These are phyloP conservation scores for Aureobasidium melanogenum DNA, from an alignment of 2,329 filamentous ascomycete genomes.

Conservation along the genomic window DNA sequence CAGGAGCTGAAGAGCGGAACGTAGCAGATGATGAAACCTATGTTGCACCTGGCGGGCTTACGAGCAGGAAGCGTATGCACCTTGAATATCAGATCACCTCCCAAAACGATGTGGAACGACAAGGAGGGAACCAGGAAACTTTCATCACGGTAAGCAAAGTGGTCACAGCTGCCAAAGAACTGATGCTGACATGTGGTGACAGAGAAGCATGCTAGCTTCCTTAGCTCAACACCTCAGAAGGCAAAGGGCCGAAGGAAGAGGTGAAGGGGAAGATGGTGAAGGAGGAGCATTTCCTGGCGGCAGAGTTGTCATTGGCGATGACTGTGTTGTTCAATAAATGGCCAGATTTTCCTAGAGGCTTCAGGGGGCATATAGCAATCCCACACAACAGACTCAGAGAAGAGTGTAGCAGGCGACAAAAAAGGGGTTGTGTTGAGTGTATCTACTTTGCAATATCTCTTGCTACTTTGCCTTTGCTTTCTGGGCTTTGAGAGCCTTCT, in stretches of 20 bases:
- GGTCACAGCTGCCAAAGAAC: background rate
- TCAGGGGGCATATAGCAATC: background rate
- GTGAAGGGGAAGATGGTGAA: conserved; percentile 12
- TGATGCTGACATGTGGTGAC: conserved; percentile 10
- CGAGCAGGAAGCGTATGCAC: conserved; percentile 50
- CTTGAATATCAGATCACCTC: conserved; percentile 53
- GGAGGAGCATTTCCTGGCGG: conserved; percentile 11
- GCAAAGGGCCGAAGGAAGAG: conserved; percentile 12
- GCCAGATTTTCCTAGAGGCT: too few species aligned
- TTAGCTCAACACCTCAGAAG: conserved; percentile 18
- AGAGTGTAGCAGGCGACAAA: background rate
- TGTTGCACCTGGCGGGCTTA: conserved; percentile 38
- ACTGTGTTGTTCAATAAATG: conserved; percentile 20
- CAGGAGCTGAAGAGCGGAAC: conserved; percentile 14
- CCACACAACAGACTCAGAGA: background rate
- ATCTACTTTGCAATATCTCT: background rate
- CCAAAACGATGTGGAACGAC: conserved; percentile 52
- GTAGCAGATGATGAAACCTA: conserved; percentile 29
- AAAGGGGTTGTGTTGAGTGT: background rate
- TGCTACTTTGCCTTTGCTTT: conserved; percentile 64
- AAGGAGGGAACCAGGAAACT: conserved; percentile 49
- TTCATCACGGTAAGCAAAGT: conserved; percentile 39
- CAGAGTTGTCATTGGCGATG: conserved; percentile 19
- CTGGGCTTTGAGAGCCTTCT: conserved; percentile 92
- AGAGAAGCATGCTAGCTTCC: conserved; percentile 21